phyloP scores from a whole-genome alignment of 2,329 filamentous ascomycete species.

The Arthrinium phaeospermum region DNA sequence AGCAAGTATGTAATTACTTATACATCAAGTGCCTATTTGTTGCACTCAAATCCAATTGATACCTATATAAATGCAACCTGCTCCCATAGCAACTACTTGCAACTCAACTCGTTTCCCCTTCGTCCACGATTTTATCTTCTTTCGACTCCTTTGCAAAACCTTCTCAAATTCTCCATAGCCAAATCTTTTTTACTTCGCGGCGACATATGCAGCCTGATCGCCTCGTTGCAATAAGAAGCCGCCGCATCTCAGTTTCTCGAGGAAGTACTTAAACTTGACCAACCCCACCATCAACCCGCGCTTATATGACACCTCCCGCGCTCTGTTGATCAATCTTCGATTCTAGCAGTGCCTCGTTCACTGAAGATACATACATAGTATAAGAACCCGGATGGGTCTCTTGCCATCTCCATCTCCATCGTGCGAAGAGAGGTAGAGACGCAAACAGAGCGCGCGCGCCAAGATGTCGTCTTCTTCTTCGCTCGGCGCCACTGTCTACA shows the following conservation, averaged over 20 bases:
- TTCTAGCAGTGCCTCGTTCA: not conserved
- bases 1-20: not conserved
- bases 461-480: not conserved
- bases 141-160: too few relatives aligned
- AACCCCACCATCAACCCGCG: not conserved
- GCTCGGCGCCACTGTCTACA: slow-evolving; percentile 26
- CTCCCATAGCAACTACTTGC: not conserved
- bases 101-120: not conserved
- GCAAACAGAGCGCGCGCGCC: not conserved
- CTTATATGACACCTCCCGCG: not conserved
- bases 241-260: not conserved
- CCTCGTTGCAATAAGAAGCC: not conserved
- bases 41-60: not conserved
- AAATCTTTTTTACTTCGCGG: not conserved
- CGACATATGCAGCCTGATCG: not conserved
- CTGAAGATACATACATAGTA: not conserved
- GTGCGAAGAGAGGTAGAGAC: not conserved
- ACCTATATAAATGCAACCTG: not conserved
- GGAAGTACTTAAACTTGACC: not conserved
- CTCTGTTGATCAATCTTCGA: not conserved
- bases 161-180: not conserved
- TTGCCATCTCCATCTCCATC: not conserved
- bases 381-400: not conserved
- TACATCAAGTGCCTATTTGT: not conserved
- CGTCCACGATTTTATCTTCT: not conserved